Base-by-base conservation (phyloP, 176 grass and related monocot species). In the Lolium perenne region DNA sequence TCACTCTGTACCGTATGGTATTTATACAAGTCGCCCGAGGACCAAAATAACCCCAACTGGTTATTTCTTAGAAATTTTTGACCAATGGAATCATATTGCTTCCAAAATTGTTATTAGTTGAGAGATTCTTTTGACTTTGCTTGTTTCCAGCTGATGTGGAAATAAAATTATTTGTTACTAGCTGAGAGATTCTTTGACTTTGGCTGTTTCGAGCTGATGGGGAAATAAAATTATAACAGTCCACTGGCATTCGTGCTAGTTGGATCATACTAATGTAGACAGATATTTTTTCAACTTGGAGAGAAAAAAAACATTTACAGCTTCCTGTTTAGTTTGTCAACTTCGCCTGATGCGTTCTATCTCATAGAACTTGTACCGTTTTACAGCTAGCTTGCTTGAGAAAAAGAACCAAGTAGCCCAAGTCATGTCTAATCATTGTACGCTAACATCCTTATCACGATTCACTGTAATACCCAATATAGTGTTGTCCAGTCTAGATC, bases 91-190 rank as follows among this genome's bases (percentile, higher is more conserved):
- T 75, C 72, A 53, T 26, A 75, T 75, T 53, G 22, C 72, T 53
- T 75, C 47, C 22, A 66, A 16, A 7, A 29, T 50, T 50, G 71
- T 53, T 75, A 66, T 7, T 66, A 15, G 47, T 9, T 16, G 7
- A 10, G 23, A 32, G 72, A 51, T 51, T 75, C 72, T 75, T 74
- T 75, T 75, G 72, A 75, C 72, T 10, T 75, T 25, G 72, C 46
- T 0, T 75, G 0, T 73, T 50, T 74, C 71, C 45, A 74, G 71
- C 21, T 49, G 47, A 25, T 29, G 25, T 29, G 72, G 21, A 47
- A 47, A 47, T 47, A 47, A 47, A 47, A 47, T 47, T 47, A 47
- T 8, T 47, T 47, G 46, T 47, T 47, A 47, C 46, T 47, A 35
- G 64, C 14, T 18, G 15, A 4, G 15, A 9, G 64, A 38, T 38